Conservation (phyloP, 371 early-diverging fungal genomes). For the Syncephalastrum monosporum region DNA sequence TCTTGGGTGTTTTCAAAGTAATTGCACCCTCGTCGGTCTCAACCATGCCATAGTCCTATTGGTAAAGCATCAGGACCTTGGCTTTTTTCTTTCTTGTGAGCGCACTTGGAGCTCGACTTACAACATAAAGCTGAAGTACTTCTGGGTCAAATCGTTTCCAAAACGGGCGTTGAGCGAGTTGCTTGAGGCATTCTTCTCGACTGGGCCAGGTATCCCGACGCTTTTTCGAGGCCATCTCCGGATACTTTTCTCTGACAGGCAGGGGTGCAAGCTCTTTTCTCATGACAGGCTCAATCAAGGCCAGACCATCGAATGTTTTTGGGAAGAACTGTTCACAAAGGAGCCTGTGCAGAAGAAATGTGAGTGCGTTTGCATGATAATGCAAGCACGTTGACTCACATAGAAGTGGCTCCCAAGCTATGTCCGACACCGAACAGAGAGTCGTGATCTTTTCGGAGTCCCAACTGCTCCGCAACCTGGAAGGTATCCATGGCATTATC, state of each 20-base stretch:
- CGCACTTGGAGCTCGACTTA: background rate
- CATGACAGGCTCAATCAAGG: constrained; percentile 35
- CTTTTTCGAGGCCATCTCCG: constrained; percentile 11
- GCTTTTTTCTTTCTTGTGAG: too few species aligned
- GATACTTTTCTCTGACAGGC: constrained; percentile 15
- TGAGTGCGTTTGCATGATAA: background rate
- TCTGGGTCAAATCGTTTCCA: constrained; percentile 15
- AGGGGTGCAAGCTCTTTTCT: constrained; percentile 6
- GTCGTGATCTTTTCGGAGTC: constrained; percentile 16
- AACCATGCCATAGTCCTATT: constrained; percentile 39
- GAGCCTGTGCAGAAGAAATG: constrained; percentile 14
- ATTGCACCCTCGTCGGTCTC: constrained; percentile 38
- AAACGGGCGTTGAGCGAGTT: constrained; percentile 10
- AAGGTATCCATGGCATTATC: constrained; percentile 35
- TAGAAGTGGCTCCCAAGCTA: constrained; percentile 35
- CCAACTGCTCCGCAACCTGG: constrained; percentile 27
- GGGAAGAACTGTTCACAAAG: constrained; percentile 36
- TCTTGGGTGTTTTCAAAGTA: constrained; percentile 35
- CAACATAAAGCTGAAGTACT: constrained; percentile 7
- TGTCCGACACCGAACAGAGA: constrained; percentile 37
- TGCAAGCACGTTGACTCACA: constrained; percentile 13
- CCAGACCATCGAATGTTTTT: constrained; percentile 34
- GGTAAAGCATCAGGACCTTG: too few species aligned
- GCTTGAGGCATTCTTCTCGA: constrained; percentile 16
- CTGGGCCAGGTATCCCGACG: constrained; percentile 21